A percentile compares a stretch with the other conserved stretches of the same genome.
Conservation (phyloP, 116 monocot genomes). For the Dioscorea cayenensis region DNA sequence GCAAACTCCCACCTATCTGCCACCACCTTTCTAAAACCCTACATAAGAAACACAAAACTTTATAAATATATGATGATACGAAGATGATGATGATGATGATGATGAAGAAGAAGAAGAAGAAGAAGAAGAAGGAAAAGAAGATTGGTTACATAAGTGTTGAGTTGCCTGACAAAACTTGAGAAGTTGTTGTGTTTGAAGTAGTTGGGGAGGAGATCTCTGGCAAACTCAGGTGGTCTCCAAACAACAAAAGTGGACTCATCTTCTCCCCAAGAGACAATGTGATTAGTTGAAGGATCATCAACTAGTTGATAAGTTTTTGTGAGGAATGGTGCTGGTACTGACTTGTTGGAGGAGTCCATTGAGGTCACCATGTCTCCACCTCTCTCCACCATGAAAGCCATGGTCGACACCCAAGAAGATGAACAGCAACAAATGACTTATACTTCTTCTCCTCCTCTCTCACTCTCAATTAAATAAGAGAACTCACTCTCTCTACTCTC, state of each 20-base stretch:
- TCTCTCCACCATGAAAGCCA: slow-evolving; percentile 65
- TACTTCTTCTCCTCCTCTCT: neutral
- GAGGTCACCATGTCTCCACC: slow-evolving; percentile 48
- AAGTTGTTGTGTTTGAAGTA: slow-evolving; percentile 98
- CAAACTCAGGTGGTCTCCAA: slow-evolving; percentile 75
- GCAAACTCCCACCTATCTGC: slow-evolving; percentile 95
- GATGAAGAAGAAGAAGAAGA: neutral
- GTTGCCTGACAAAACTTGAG: slow-evolving; percentile 90
- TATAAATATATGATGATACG: too few species aligned
- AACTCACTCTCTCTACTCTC: slow-evolving; percentile 3
- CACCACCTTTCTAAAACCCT: slow-evolving; percentile 91
- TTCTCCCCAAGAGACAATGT: slow-evolving; percentile 89
- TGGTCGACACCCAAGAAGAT: neutral
- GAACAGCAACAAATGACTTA: neutral
- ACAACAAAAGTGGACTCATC: slow-evolving; percentile 72
- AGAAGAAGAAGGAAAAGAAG: neutral
- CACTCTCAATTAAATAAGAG: neutral
- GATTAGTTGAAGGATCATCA: slow-evolving; percentile 71
- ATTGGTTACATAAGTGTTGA: slow-evolving; percentile 80
- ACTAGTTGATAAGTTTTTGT: slow-evolving; percentile 82
- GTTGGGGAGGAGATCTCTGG: slow-evolving; percentile 76
- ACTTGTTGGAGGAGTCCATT: slow-evolving; percentile 44
- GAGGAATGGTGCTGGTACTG: slow-evolving; percentile 76
- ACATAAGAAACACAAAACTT: neutral
- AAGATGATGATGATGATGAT: too few species aligned